phyloP scores from a whole-genome alignment of 2,329 filamentous ascomycete species.

The Chaetomiaceae sp. region DNA sequence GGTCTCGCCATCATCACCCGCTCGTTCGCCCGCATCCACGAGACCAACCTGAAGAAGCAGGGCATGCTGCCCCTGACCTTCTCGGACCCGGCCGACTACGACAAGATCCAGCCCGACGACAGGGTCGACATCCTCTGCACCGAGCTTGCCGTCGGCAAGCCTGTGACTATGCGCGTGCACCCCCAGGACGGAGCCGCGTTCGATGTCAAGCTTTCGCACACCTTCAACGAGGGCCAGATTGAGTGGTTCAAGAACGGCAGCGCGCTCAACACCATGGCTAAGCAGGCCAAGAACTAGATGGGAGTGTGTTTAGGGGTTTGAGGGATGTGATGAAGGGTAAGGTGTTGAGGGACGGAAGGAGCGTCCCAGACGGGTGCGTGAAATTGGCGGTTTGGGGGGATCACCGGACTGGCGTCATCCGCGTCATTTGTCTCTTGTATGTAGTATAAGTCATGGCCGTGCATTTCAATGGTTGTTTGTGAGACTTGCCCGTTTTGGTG shows the following conservation, averaged over 20 bases:
- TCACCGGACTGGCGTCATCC: slow-evolving; percentile 24
- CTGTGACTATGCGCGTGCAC: slow-evolving; percentile 85
- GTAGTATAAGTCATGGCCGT: slow-evolving; percentile 25
- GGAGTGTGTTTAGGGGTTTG: slow-evolving; percentile 19
- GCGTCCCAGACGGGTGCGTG: no score
- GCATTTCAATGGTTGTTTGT: slow-evolving; percentile 24
- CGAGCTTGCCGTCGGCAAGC: slow-evolving; percentile 85
- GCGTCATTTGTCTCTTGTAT: slow-evolving; percentile 22
- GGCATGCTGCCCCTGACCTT: slow-evolving; percentile 99
- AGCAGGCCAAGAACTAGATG: slow-evolving; percentile 38
- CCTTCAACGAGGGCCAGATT: slow-evolving; percentile 96
- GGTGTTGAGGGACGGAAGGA: slow-evolving; percentile 6
- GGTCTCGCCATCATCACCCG: slow-evolving; percentile 95
- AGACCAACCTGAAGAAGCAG: slow-evolving; percentile 99
- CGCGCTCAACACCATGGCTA: slow-evolving; percentile 98
- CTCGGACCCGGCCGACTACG: slow-evolving; percentile 89
- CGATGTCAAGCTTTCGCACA: slow-evolving; percentile 82
- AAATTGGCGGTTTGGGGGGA: slow-evolving; percentile 21
- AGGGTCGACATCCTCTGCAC: slow-evolving; percentile 85
- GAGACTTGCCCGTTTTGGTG: not conserved
- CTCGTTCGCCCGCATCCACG: slow-evolving; percentile 97
- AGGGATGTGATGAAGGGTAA: slow-evolving; percentile 7
- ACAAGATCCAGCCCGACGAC: slow-evolving; percentile 91
- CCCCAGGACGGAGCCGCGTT: slow-evolving; percentile 77
- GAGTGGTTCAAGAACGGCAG: slow-evolving; percentile 99